Percentiles rank a stretch among this genome's conserved stretches.
These are phyloP conservation scores for Aspergillus sclerotialis DNA, from an alignment of 2,329 filamentous ascomycete genomes.

Conservation along the genomic window DNA sequence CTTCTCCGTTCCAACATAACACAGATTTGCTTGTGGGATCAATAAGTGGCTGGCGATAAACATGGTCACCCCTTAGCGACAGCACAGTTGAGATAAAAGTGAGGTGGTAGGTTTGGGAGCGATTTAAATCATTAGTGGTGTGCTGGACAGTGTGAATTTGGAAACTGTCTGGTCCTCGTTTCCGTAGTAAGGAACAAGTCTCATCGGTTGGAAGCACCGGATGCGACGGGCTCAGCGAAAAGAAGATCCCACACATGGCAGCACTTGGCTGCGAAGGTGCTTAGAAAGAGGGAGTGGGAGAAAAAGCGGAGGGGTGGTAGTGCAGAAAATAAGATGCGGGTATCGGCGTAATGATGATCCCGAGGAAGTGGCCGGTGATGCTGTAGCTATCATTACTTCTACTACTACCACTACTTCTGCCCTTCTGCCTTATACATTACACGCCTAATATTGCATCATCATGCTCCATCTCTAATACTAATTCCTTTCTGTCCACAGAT, in stretches of 20 bases:
- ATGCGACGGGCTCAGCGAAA: slow-evolving; percentile 35
- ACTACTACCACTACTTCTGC: neutral
- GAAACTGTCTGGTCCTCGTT: slow-evolving; percentile 40
- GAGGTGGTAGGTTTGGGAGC: slow-evolving; percentile 38
- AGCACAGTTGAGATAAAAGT: slow-evolving; percentile 78
- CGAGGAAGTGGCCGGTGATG: neutral
- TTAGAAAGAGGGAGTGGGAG: neutral
- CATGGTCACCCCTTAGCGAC: slow-evolving; percentile 69
- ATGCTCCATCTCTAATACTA: slow-evolving; percentile 5
- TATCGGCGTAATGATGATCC: slow-evolving; percentile 30
- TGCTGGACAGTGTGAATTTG: slow-evolving; percentile 23
- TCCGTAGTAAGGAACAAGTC: slow-evolving; percentile 26
- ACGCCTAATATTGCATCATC: neutral
- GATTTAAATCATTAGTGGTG: slow-evolving; percentile 9
- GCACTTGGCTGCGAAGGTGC: slow-evolving; percentile 3
- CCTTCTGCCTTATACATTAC: neutral
- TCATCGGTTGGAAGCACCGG: slow-evolving; percentile 25
- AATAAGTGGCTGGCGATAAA: slow-evolving; percentile 67
- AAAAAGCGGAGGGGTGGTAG: slow-evolving; percentile 1
- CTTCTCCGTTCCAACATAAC: slow-evolving; percentile 97
- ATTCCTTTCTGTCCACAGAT: slow-evolving; percentile 27
- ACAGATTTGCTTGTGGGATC: slow-evolving; percentile 53
- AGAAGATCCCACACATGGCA: slow-evolving; percentile 47
- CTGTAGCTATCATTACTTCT: neutral
- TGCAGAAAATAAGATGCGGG: neutral